Base-by-base conservation (phyloP, 441 rosid genomes). In the Manihot esculenta region DNA sequence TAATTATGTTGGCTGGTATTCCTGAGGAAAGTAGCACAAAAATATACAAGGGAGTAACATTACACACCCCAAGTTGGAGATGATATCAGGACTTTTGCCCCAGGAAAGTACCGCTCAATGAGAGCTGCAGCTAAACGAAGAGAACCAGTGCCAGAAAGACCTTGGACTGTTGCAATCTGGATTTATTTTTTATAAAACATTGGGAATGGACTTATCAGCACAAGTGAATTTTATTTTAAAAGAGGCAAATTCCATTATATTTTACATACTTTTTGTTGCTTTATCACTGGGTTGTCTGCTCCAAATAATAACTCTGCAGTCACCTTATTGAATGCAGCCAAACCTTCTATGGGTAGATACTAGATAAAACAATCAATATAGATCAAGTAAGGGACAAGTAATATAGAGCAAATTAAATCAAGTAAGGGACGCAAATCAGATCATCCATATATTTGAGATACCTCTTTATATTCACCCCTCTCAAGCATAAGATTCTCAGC, bases 141-240 rank as follows among this genome's bases (percentile, higher is more conserved):
- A 64, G 99, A 94, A 71, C 99, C 99, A 21, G 99, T 95, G 61
- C 98, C 99, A 2, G 96, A 95, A 73, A 95, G 99, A 74, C 99
- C 94, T 77, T 95, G 99, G 79, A 92, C 87, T 7, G 98, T 95
- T 73, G 98, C 99, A 68, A 95, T 90, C 99, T 94, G 83, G 47
- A 78, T 72, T 73, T 33, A 23, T 35, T 33, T 58, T 72, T 30
- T 60, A 35, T 20, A 30, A 47, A 23, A 67, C 41, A 33, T 57
- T 17, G 9, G n/a, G 53, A 41, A 13, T 56, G 64, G 21, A 77
- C 18, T n/a, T 10, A 61, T 33, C 63, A 51, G 44, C 9, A 18
- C 10, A 68, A 58, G 7, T 24, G 44, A 68, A 61, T 53, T n/a
- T 44, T 67, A 61, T 54, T 56, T 13, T 7, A 47, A 0, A 66